These are phyloP conservation scores for Fomitopsis pulvina DNA, from an alignment of 768 basidiomycete genomes.

Conservation along the genomic window DNA sequence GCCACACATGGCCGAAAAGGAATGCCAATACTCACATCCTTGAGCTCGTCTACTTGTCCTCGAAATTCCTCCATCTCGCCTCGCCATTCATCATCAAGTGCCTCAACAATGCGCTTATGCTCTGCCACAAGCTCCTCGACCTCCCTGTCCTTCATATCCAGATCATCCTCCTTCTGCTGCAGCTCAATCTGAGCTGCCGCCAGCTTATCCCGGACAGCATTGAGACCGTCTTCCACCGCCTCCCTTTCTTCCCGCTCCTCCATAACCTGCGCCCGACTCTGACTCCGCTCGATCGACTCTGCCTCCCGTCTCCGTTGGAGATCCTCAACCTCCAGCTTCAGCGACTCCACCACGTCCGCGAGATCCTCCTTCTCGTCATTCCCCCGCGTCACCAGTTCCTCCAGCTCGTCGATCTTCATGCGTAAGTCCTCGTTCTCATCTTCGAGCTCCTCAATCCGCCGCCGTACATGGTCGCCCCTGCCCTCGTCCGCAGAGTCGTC, in stretches of 20 bases:
- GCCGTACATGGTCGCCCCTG: constrained; percentile 37
- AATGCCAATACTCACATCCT: constrained; percentile 44
- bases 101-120: constrained; percentile 63
- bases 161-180: constrained; percentile 82
- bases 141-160: constrained; percentile 72
- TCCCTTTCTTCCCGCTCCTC: constrained; percentile 73
- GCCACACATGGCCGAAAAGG: background rate
- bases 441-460: constrained; percentile 51
- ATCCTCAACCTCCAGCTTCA: constrained; percentile 63
- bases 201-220: constrained; percentile 65
- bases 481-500: constrained; percentile 38
- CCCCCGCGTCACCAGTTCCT: constrained; percentile 43
- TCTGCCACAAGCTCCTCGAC: constrained; percentile 74
- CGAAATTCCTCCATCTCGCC: constrained; percentile 82
- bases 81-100: constrained; percentile 80
- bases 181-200: constrained; percentile 79
- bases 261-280: constrained; percentile 63
- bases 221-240: constrained; percentile 73
- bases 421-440: constrained; percentile 59
- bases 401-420: constrained; percentile 49
- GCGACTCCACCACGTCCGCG: constrained; percentile 54
- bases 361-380: constrained; percentile 74
- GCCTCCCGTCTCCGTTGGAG: constrained; percentile 54
- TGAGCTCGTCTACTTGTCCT: constrained; percentile 72
- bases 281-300: constrained; percentile 61